Base-by-base conservation (phyloP, 2,329 filamentous ascomycete genomes). In the Fusarium neocosmosporiellum region DNA sequence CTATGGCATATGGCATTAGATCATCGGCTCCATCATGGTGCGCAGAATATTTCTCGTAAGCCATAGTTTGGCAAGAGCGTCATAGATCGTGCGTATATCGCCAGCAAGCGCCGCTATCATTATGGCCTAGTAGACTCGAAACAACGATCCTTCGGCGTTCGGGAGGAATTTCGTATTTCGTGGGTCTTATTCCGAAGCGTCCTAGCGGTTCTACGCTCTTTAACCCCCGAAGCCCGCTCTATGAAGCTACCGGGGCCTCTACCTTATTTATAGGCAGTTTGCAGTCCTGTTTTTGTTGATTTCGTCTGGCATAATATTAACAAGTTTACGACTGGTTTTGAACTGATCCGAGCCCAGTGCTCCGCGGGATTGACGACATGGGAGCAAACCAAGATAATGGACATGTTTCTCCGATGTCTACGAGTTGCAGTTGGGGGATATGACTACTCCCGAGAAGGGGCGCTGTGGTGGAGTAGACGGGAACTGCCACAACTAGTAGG, bases 361-460 rank as follows among this genome's bases (percentile, higher is more conserved):
- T 66, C 58, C n/a, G 0, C n/a, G 0, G 59, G 37, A 4, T 31
- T 39, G 33, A 62, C 27, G 22, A 66, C 50, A 62, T 66, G 27
- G 58, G 64, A 61, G 16, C 29, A 61, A 5, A 66, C 58, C 2
- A 66, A 66, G 16, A 66, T 66, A 20, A 66, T 66, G n/a, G 59
- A 66, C 4, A 66, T 66, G 7, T 66, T 62, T 66, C 58, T 66
- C n/a, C 22, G n/a, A 27, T 66, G n/a, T 62, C 64, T 66, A 2
- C 39, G 39, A 41, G 64, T 66, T 33, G 50, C 59, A 58, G 36
- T 36, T 6, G n/a, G 64, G 11, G 58, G 58, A 31, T 8, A 62
- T 62, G n/a, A 66, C 34, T 66, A 66, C 50, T 66, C 64, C 31
- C 36, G 48, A 58, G 36, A 66, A 66, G 64, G 58, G 50, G 64